Base-by-base conservation (phyloP, 345 rosid genomes). In the Carallia pectinifolia region DNA sequence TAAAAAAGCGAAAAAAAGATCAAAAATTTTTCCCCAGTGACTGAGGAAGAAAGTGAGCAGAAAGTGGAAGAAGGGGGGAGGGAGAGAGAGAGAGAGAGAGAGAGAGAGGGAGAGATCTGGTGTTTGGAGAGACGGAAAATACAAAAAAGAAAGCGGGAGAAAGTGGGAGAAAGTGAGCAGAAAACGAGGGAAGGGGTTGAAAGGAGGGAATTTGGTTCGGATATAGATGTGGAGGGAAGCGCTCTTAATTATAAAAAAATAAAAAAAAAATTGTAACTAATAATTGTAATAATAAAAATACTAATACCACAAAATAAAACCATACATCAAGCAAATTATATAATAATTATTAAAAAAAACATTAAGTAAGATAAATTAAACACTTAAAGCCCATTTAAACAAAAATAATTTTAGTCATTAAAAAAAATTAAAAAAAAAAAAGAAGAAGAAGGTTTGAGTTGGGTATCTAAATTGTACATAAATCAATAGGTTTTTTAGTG, bases 211-310 rank as follows among this genome's bases (percentile, higher is more conserved):
- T 86, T 87, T 87, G 91, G 98, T 91, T 94, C 91, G 90, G 96
- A 93, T 82, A 85, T 75, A 80, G 88, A 84, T 89, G 86, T 90
- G 96, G 97, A 93, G 97, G 97, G 94, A 90, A 89, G 81, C 84
- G 83, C 82, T 74, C 76, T 72, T 44, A 79, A 62, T 66, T 60
- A 81, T 85, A 85, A 77, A 76, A 77, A 80, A 80, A 83, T 85
- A 83, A 89, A 82, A 83, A 77, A 79, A 71, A 74, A 72, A 66
- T 70, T 53, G 53, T 17, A 88, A 85, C 78, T 82, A 52, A 67
- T 30, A 44, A 3, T 44, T 10, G 3, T 44, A 44, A 7, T 39
- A 7, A 2, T 39, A 52, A 61, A 66, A 29, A 54, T 64, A 50
- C 39, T 62, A 63, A 6, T 15, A 63, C 7, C 40, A 18, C 13